A percentile compares a stretch with the other conserved stretches of the same genome.
phyloP scores from a whole-genome alignment of 202 grass and related monocot species.

The Schoenoplectus tabernaemontani region DNA sequence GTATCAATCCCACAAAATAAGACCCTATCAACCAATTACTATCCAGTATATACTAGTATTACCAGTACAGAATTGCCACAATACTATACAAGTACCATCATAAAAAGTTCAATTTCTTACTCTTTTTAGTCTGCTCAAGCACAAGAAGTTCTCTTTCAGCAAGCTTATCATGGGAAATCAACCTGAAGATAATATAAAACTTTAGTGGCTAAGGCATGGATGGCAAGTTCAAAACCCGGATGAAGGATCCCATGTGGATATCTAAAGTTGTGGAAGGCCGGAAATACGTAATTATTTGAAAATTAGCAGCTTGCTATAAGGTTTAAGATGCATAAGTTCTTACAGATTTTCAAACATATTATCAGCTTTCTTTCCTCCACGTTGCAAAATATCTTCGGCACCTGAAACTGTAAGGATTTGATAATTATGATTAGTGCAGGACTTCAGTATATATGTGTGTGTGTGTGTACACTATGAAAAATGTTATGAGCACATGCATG shows the following conservation, averaged over 20 bases:
- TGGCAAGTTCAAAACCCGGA: background rate
- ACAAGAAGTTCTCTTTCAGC: background rate
- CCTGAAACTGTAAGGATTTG: background rate
- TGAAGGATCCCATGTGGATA: background rate
- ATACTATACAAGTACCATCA: background rate
- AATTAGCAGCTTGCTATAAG: background rate
- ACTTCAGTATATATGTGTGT: background rate
- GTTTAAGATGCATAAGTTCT: background rate
- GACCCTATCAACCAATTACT: background rate
- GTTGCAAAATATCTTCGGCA: background rate
- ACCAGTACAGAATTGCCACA: background rate
- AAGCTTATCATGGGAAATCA: background rate
- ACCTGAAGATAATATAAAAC: conserved; percentile 6
- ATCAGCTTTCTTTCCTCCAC: background rate
- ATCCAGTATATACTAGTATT: background rate
- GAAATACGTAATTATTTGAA: background rate
- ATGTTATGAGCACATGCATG: background rate
- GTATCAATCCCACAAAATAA: background rate
- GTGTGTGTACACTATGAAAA: background rate
- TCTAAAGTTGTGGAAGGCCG: background rate
- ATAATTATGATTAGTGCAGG: background rate
- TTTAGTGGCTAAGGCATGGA: background rate
- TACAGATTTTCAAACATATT: background rate
- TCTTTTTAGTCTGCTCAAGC: conserved; percentile 4
- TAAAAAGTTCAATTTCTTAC: conserved; percentile 13